Evolutionary conservation across 2,329 filamentous ascomycete species (phyloP).

Genomic region (Sclerotinia subarctica): DNA sequence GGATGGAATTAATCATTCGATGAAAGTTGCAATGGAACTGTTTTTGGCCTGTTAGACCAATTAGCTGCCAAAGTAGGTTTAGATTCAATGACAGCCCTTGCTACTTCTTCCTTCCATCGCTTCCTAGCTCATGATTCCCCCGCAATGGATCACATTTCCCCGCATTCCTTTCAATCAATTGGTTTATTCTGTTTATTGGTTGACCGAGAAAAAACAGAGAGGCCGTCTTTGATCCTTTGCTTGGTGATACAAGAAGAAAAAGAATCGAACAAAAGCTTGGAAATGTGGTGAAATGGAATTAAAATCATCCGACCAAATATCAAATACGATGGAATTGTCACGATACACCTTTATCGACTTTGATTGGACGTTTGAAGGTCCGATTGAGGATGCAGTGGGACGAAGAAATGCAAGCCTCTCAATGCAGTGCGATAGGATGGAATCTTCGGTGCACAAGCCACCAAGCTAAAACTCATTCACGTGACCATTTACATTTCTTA

Average conservation of each 20-base stretch:
- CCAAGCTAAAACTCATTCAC: background rate
- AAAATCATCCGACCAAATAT: slow-evolving; percentile 7
- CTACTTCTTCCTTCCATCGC: background rate
- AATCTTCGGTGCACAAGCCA: slow-evolving; percentile 15
- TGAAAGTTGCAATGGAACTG: background rate
- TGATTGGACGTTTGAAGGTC: background rate
- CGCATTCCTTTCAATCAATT: slow-evolving; percentile 8
- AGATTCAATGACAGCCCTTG: background rate
- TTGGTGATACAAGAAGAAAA: background rate
- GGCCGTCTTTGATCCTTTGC: background rate
- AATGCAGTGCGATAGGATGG: slow-evolving; percentile 1
- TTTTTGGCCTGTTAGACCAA: no score
- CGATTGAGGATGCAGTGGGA: slow-evolving; percentile 10
- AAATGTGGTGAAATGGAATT: background rate
- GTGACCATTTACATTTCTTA: background rate
- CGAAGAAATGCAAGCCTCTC: slow-evolving; percentile 10
- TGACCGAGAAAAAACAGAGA: background rate
- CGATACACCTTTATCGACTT: background rate
- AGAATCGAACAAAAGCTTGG: background rate
- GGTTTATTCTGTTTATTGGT: background rate
- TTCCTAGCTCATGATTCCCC: background rate
- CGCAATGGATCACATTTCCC: slow-evolving; percentile 8
- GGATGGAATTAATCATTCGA: background rate
- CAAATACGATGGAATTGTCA: background rate
- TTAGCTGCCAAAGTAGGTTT: slow-evolving; percentile 1